Evolutionary conservation across 805 yeast genomes (phyloP), one percentile per base, ranked within the genome.

Genomic region (Saccharomyces eubayanus): DNA sequence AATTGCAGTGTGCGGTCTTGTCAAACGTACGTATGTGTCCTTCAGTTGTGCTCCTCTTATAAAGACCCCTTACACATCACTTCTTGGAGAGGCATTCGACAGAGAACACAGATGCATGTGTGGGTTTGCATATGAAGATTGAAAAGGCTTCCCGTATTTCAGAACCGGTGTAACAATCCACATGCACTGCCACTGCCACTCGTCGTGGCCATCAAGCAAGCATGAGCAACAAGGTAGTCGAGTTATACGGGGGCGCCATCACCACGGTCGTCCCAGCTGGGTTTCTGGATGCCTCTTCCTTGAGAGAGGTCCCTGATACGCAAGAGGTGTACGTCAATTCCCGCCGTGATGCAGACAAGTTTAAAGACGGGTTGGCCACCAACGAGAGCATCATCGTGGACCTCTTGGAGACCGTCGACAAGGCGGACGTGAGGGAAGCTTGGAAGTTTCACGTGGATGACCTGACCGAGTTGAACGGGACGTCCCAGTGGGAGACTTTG

Each of bases 301-400:
- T 91, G 49, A 74, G 99, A 53, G 88, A 88, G 56, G 81, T 94
- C 2, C 98, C 99, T 0, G 97, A 94, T 63, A 83, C 90, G 1
- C 98, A 94, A 66, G 99, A 92, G 67, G 97, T 92, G 28, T 94
- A 79, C 67, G 81, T 91, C 2, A 77, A 77, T 50, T 62, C 69
- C 12, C 60, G 73, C 6, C 67, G 68, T 6, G 66, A 66, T 16
- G 48, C 58, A 27, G 69, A 69, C 47, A 62, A 72, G 11, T 58
- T 70, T 12, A 71, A 66, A 46, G 73, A 62, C 65, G 74, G 58
- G 49, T 63, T 75, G 48, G 68, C 69, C 45, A 60, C 69, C 48
- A 80, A 83, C 51, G 82, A 78, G 58, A 78, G 86, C 16, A 65
- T 85, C 9, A 82, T 86, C n/a, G 63, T 86, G 20, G 94, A 86